phyloP scores from a whole-genome alignment of 306 rosid genomes.

The Fragaria ananassa region DNA sequence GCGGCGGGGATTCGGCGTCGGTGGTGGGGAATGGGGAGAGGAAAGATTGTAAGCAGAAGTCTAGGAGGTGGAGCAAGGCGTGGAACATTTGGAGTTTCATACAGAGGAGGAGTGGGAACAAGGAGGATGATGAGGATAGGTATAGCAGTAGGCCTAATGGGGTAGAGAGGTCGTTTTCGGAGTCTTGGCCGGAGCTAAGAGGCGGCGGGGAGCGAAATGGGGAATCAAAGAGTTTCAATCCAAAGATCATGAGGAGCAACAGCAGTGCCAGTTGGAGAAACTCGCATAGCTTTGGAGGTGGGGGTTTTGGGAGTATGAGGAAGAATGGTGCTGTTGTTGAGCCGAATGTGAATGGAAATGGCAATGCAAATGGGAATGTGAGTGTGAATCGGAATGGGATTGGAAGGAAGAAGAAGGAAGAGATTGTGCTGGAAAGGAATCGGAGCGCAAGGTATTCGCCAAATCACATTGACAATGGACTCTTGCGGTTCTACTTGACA shows the following conservation, averaged over 20 bases:
- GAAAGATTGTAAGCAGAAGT: slow-evolving; percentile 62
- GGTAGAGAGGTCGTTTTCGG: slow-evolving; percentile 77
- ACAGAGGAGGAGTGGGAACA: slow-evolving; percentile 56
- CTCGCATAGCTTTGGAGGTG: slow-evolving; percentile 41
- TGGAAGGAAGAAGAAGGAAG: slow-evolving; percentile 68
- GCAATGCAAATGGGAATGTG: slow-evolving; percentile 13
- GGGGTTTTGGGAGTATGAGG: slow-evolving; percentile 57
- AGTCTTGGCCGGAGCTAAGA: slow-evolving; percentile 84
- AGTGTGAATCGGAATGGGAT: slow-evolving; percentile 37
- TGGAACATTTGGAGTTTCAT: slow-evolving; percentile 93
- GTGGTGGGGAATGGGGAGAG: slow-evolving; percentile 53
- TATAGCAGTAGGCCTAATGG: slow-evolving; percentile 56
- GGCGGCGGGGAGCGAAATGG: slow-evolving; percentile 52
- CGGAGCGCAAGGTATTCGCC: slow-evolving; percentile 83
- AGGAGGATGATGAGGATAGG: slow-evolving; percentile 74
- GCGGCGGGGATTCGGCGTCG: slow-evolving; percentile 41
- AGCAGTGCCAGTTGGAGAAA: slow-evolving; percentile 97
- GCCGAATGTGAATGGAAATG: slow-evolving; percentile 43
- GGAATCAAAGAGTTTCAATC: slow-evolving; percentile 51
- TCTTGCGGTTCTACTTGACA: slow-evolving; percentile 64
- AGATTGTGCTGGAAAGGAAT: slow-evolving; percentile 77
- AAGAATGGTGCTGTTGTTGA: slow-evolving; percentile 55
- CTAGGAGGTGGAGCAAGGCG: slow-evolving; percentile 73
- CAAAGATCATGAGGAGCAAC: slow-evolving; percentile 66
- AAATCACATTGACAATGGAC: slow-evolving; percentile 63